Evolutionary conservation across 179 eudicot species (phyloP).

Genomic region (Drosera spatulata): DNA sequence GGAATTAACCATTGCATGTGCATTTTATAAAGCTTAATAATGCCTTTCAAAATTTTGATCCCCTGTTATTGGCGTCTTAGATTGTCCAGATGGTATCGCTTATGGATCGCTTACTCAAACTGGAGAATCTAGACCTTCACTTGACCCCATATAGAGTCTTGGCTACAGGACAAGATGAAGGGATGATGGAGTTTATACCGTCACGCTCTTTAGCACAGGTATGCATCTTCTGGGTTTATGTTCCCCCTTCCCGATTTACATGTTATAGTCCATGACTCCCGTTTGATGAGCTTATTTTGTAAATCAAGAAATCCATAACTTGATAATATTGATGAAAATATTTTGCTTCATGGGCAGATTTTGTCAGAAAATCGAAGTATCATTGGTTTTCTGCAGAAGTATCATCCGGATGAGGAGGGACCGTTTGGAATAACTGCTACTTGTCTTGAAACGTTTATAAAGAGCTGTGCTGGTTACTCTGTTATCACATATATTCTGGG

Average conservation of each 20-base stretch:
- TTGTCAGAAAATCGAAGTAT: slow-evolving; percentile 90
- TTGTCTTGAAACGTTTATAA: slow-evolving; percentile 93
- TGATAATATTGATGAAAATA: neutral
- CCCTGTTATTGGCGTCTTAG: slow-evolving; percentile 25
- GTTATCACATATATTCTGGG: slow-evolving; percentile 97
- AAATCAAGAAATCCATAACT: neutral
- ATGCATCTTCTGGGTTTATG: neutral
- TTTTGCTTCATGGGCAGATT: slow-evolving; percentile 36
- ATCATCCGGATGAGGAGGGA: slow-evolving; percentile 83
- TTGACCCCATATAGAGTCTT: slow-evolving; percentile 91
- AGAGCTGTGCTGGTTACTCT: slow-evolving; percentile 98
- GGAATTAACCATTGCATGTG: slow-evolving; percentile 2
- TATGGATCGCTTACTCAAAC: slow-evolving; percentile 92
- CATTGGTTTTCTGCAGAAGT: slow-evolving; percentile 85
- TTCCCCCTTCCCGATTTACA: neutral
- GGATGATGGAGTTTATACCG: slow-evolving; percentile 97
- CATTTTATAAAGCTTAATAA: slow-evolving; percentile 5
- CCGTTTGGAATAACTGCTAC: slow-evolving; percentile 97
- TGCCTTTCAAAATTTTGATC: slow-evolving; percentile 4
- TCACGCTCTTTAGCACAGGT: slow-evolving; percentile 96
- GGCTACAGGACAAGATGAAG: slow-evolving; percentile 97
- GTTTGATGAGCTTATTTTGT: neutral
- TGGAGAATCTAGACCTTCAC: slow-evolving; percentile 96
- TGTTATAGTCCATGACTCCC: neutral
- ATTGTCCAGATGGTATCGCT: slow-evolving; percentile 95